Conservation (phyloP, 768 basidiomycete genomes). For the Suillus subluteus region DNA sequence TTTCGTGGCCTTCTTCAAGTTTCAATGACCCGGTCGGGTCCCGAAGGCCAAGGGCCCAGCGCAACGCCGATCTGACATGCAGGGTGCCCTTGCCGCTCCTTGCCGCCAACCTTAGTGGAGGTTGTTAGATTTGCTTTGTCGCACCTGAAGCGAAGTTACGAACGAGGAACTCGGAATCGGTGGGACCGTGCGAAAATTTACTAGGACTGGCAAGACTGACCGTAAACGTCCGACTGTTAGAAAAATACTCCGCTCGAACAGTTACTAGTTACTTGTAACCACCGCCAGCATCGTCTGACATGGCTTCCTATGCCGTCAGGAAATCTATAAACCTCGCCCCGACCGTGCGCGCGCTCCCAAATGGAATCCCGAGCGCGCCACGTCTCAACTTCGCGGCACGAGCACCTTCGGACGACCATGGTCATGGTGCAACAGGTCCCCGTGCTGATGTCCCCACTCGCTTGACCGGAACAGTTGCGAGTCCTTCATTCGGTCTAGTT, state of each 20-base stretch:
- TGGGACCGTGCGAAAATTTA: constrained; percentile 1
- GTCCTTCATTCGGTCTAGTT: constrained; percentile 55
- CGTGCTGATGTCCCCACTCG: constrained; percentile 65
- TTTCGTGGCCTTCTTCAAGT: background rate
- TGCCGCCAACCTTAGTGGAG: too few species aligned
- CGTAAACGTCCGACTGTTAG: constrained; percentile 8
- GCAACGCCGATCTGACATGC: background rate
- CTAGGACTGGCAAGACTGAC: background rate
- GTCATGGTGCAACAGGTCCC: constrained; percentile 54
- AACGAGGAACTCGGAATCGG: background rate
- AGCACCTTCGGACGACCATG: constrained; percentile 58
- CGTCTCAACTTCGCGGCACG: constrained; percentile 74
- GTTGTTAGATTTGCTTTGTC: background rate
- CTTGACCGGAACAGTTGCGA: constrained; percentile 61
- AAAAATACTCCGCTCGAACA: constrained; percentile 5
- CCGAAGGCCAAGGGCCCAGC: background rate
- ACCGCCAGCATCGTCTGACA: constrained; percentile 26
- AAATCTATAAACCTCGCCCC: constrained; percentile 83
- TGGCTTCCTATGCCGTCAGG: constrained; percentile 77
- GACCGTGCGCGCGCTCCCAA: constrained; percentile 76
- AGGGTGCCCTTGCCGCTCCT: too few species aligned
- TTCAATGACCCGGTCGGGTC: background rate
- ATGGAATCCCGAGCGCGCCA: constrained; percentile 78
- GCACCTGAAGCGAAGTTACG: background rate
- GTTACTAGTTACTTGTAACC: constrained; percentile 1